Evolutionary conservation across 2,329 filamentous ascomycete genomes (phyloP).

Genomic region (Sporothrix curviconia): DNA sequence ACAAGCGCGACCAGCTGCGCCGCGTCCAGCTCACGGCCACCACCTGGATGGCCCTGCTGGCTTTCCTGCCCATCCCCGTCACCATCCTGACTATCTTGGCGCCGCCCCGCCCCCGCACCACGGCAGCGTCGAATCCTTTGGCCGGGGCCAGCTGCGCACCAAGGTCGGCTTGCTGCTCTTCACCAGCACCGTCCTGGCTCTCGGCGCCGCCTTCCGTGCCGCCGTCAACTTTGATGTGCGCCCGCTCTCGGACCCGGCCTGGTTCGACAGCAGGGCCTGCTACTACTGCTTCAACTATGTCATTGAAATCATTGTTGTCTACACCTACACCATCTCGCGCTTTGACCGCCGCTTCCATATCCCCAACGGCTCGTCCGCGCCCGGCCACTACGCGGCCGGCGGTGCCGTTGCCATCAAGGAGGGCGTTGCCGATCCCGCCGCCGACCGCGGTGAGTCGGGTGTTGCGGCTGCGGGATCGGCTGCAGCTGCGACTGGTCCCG

Average conservation of each 20-base stretch:
- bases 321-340: conserved; percentile 57
- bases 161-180: conserved; percentile 61
- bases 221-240: conserved; percentile 50
- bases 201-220: conserved; percentile 64
- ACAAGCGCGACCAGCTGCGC: conserved; percentile 46
- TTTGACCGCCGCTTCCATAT: conserved; percentile 72
- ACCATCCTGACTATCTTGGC: conserved; percentile 45
- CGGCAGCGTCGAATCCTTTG: conserved; percentile 51
- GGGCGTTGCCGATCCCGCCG: background rate
- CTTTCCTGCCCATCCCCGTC: conserved; percentile 60
- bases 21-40: conserved; percentile 57
- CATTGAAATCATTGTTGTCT: conserved; percentile 65
- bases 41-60: conserved; percentile 56
- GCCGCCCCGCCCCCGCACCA: conserved; percentile 21
- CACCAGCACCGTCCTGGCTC: conserved; percentile 52
- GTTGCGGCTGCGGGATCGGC: background rate
- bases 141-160: conserved; percentile 56
- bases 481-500: background rate
- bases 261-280: conserved; percentile 63
- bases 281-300: conserved; percentile 78
- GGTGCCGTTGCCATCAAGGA: background rate
- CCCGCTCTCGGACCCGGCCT: conserved; percentile 50
- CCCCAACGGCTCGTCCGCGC: conserved; percentile 59
- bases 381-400: conserved; percentile 41
- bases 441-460: conserved; percentile 1